phyloP scores from a whole-genome alignment of 139 green algal genomes.

The Coelastrella sp. region DNA sequence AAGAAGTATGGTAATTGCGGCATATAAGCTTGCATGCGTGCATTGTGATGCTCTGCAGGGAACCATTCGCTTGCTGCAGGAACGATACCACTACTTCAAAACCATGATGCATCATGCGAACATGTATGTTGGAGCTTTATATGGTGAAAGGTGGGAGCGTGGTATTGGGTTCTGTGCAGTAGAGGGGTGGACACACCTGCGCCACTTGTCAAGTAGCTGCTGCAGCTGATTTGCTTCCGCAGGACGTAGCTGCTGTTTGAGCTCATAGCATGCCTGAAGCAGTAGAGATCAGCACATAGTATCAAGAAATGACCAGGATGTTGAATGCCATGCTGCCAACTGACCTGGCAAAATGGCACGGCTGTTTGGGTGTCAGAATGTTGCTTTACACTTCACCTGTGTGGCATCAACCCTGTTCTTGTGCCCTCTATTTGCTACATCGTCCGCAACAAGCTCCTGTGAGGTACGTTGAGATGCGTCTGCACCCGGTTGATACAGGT shows the following conservation, averaged over 20 bases:
- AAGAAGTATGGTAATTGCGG: no score
- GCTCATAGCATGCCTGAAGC: not conserved
- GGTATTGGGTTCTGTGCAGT: not conserved
- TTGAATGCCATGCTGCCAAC: not conserved
- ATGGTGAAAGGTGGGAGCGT: not conserved
- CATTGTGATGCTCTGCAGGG: no score
- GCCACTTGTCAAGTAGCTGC: conserved; percentile 2
- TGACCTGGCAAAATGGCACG: not conserved
- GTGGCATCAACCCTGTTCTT: not conserved
- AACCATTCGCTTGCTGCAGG: no score
- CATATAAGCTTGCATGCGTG: no score
- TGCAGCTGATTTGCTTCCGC: not conserved
- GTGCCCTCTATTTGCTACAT: not conserved
- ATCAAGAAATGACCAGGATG: no score
- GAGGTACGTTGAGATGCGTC: not conserved
- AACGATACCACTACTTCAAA: no score
- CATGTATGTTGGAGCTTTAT: no score
- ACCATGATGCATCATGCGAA: no score
- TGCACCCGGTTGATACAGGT: not conserved
- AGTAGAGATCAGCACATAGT: not conserved
- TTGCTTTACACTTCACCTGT: not conserved
- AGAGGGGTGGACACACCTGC: not conserved
- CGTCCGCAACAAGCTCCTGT: conserved; percentile 4
- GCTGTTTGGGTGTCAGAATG: not conserved
- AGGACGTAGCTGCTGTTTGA: not conserved